Evolutionary conservation across 352 stramenopile genomes (phyloP), one percentile per base, ranked within the genome.

Genomic region (Aphanomyces invadans): DNA sequence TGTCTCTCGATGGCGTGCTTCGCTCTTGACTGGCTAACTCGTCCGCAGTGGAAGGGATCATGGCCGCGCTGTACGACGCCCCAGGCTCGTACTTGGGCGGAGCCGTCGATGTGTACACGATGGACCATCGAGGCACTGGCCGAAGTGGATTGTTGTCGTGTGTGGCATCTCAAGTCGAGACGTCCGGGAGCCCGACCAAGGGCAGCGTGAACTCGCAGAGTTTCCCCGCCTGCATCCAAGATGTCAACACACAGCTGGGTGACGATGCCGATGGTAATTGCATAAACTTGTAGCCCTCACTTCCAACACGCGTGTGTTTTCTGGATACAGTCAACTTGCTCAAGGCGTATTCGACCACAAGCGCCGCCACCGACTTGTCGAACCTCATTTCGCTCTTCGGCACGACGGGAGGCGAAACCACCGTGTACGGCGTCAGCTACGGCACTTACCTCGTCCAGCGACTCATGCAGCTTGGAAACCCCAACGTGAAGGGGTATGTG

Each of bases 381-480:
- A 67, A 54, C 4, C 49, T 81, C 9, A 68, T 81, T 36, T 25
- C 71, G 0, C 32, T 21, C 2, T 48, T 83, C 28, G 29, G 31
- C 21, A 55, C 32, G 2, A 38, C 4, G 19, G n/a, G 45, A 70
- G 48, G 15, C 36, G 44, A 75, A 21, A 59, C 60, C 1, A 74
- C 74, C 36, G 71, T 90, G n/a, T 90, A 90, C 62, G 81, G 81
- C 1, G 75, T 90, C 12, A 90, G 81, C 70, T 90, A 90, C 69
- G 81, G 81, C 71, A 88, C 81, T 42, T 88, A 88, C 68, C 49
- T 83, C 7, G 70, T 81, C 3, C 75, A 87, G 59, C 75, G 76
- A 11, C 21, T 76, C 21, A 38, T 85, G 19, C 78, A 84, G 36
- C 45, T 86, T 15, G 33, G 68, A 3, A 70, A 70, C 2, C 62